phyloP scores from a whole-genome alignment of 2,329 filamentous ascomycete species.

The Ophiostoma angusticollis region DNA sequence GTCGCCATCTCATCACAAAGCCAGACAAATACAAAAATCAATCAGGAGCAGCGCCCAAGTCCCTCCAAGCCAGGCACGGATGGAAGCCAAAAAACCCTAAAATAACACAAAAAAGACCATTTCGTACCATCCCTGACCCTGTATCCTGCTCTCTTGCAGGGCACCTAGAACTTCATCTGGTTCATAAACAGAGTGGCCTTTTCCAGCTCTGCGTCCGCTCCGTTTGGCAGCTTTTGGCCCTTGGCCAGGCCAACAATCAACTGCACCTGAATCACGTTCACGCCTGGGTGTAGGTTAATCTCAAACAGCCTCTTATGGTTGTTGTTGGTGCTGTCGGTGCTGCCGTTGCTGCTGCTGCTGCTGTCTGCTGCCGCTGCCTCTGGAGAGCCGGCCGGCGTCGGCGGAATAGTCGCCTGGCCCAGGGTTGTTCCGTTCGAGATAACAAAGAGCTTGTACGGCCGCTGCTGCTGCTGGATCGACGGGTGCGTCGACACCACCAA shows the following conservation, averaged over 20 bases:
- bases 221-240: slow-evolving; percentile 42
- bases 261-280: slow-evolving; percentile 69
- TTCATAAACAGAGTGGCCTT: slow-evolving; percentile 65
- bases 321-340: slow-evolving; percentile 40
- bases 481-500: slow-evolving; percentile 54
- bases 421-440: slow-evolving; percentile 54
- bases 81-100: too few relatives aligned
- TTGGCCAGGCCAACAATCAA: slow-evolving; percentile 57
- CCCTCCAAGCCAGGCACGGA: too few relatives aligned
- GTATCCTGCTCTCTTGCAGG: background rate
- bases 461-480: slow-evolving; percentile 43
- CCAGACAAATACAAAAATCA: too few relatives aligned
- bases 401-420: slow-evolving; percentile 33
- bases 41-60: too few relatives aligned
- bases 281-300: slow-evolving; percentile 53
- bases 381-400: slow-evolving; percentile 41
- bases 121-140: background rate
- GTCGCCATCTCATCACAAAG: too few relatives aligned
- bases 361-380: slow-evolving; percentile 40
- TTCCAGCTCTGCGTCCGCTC: slow-evolving; percentile 61
- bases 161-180: slow-evolving; percentile 39
- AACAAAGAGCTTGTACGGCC: slow-evolving; percentile 67
- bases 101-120: background rate
- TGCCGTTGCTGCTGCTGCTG: slow-evolving; percentile 38
- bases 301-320: slow-evolving; percentile 55